Base-by-base conservation (phyloP, 1,139 yeast species). In the Citeromyces siamensis region DNA sequence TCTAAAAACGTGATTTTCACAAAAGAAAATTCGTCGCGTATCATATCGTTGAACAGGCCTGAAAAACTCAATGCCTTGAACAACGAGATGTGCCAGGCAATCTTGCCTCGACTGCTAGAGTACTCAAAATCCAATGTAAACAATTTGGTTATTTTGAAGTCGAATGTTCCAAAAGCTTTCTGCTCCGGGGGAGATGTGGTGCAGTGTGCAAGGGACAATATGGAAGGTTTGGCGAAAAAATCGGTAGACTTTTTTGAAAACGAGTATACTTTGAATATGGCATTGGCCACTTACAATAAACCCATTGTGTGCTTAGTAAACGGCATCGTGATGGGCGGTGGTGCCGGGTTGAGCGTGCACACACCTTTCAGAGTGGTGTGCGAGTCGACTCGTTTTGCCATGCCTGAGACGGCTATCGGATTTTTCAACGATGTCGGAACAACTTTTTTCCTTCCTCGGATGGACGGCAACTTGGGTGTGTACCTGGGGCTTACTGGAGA, bases 371-470 rank as follows among this genome's bases (percentile, higher is more conserved):
- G 98, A 53, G 66, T 90, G 35, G 94, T 93, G 9, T 84, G 95
- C 28, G 97, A 90, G 51, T 71, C 72, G 50, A 88, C 97, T 14
- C 70, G 78, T 52, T 72, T 88, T 60, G 95, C 97, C 42, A 93
- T 90, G 98, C 98, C 98, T 5, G 98, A 90, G 58, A 81, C 93
- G 68, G 90, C 84, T 49, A 90, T 93, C 55, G 99, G 99, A 0
- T 85, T 88, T 56, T 83, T 84, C 63, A 95, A 95, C 7, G 99
- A 90, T 55, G 97, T 90, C 7, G 98, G 97, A 33, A 80, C 94
- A 32, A 76, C 94, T 5, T 88, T 83, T 59, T 88, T 88, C 59
- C 64, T 93, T 47, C 85, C 95, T 32, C 71, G 84, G 46, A 60
- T 86, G 43, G 90, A 82, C 50, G 85, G 84, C 42, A 75, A 82